Conservation (phyloP, 768 basidiomycete genomes). For the Galerina marginata region DNA sequence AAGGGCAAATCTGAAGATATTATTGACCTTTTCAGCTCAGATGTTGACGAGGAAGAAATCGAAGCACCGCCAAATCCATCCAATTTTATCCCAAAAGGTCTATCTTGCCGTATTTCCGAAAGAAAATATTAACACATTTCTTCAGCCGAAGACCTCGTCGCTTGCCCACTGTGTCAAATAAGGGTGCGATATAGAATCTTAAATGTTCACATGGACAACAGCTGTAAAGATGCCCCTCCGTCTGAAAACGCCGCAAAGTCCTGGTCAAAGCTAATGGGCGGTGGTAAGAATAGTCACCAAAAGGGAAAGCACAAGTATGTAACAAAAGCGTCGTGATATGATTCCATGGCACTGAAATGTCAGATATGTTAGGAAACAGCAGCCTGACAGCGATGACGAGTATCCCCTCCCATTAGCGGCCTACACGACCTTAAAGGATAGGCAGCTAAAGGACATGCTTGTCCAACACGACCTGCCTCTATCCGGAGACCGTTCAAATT, state of each 20-base stretch:
- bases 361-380: conserved; percentile 23
- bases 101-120: not conserved
- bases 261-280: conserved; percentile 54
- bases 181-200: conserved; percentile 52
- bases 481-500: conserved; percentile 54
- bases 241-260: conserved; percentile 26
- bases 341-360: conserved; percentile 2
- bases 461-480: conserved; percentile 52
- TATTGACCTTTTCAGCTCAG: conserved; percentile 36
- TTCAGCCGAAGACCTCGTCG: conserved; percentile 46
- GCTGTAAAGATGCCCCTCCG: conserved; percentile 47
- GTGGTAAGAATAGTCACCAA: conserved; percentile 41
- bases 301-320: conserved; percentile 41
- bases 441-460: conserved; percentile 61
- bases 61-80: conserved; percentile 13
- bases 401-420: conserved; percentile 65
- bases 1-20: conserved; percentile 16
- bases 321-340: conserved; percentile 12
- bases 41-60: conserved; percentile 39
- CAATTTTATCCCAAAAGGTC: conserved; percentile 24
- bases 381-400: conserved; percentile 38
- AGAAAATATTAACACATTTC: not conserved
- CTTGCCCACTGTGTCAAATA: conserved; percentile 68
- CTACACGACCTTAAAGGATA: conserved; percentile 68
- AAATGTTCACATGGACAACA: conserved; percentile 71